Percentiles rank a stretch among this genome's conserved stretches.
phyloP scores from a whole-genome alignment of 768 basidiomycete species.

The Xerocomus spinulosus region DNA sequence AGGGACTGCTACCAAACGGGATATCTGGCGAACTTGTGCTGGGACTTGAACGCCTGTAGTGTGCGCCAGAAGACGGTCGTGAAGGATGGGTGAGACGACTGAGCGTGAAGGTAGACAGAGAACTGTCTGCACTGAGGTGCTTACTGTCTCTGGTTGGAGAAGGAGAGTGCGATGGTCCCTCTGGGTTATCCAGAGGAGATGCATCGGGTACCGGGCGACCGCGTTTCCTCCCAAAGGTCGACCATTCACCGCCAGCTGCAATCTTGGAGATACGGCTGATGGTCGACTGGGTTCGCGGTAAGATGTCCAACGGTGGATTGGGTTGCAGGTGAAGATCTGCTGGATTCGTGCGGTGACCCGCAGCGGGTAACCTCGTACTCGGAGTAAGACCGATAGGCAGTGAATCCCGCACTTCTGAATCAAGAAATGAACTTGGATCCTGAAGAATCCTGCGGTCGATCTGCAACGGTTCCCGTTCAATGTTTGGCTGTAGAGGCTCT shows the following conservation, averaged over 20 bases:
- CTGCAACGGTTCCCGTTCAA: constrained; percentile 3
- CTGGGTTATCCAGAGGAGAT: constrained; percentile 10
- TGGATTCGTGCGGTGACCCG: constrained; percentile 2
- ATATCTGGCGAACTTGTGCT: constrained; percentile 15
- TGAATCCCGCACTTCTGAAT: constrained; percentile 6
- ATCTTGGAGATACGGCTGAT: constrained; percentile 17
- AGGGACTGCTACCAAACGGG: constrained; percentile 20
- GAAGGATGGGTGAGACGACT: constrained; percentile 17
- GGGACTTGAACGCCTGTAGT: constrained; percentile 8
- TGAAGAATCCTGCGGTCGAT: constrained; percentile 29
- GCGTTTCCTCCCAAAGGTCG: constrained; percentile 33
- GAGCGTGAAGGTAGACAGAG: constrained; percentile 15
- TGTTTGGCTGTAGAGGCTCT: constrained; percentile 11
- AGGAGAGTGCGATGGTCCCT: constrained; percentile 14
- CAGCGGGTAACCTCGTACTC: constrained; percentile 22
- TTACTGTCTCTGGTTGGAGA: constrained; percentile 17
- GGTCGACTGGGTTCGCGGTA: constrained; percentile 10
- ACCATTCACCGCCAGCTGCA: constrained; percentile 27
- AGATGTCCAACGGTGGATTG: constrained; percentile 4
- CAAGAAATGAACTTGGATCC: constrained; percentile 28
- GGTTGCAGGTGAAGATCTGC: background rate
- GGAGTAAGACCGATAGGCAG: constrained; percentile 25
- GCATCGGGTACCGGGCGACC: constrained; percentile 12
- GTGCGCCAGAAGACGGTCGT: constrained; percentile 7
- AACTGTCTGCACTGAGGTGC: constrained; percentile 16